These are phyloP conservation scores for Panus rudis DNA, from an alignment of 768 basidiomycete species.

Conservation along the genomic window DNA sequence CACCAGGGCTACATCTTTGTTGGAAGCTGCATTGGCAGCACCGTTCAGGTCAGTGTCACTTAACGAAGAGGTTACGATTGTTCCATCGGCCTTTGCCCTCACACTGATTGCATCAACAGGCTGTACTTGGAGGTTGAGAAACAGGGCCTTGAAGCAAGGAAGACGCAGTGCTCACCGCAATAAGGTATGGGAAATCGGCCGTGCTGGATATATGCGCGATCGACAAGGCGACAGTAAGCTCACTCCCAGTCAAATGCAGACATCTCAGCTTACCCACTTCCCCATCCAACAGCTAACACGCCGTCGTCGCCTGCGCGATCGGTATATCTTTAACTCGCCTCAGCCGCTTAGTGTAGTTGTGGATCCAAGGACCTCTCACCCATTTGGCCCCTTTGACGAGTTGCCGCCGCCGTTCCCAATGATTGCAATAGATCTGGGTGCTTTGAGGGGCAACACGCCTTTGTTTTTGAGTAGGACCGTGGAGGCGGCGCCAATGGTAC, in stretches of 20 bases:
- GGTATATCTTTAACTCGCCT: conserved; percentile 25
- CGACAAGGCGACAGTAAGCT: neutral
- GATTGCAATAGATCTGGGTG: conserved; percentile 44
- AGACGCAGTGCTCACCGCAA: conserved; percentile 26
- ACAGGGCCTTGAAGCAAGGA: neutral
- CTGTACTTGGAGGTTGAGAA: conserved; percentile 7
- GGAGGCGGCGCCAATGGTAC: conserved; percentile 51
- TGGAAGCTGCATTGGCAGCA: conserved; percentile 37
- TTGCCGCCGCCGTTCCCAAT: conserved; percentile 31
- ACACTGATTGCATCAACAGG: conserved; percentile 36
- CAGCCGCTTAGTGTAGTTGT: neutral
- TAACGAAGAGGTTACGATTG: conserved; percentile 38
- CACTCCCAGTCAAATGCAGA: neutral
- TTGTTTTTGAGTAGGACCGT: conserved; percentile 60
- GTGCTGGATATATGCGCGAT: conserved; percentile 28
- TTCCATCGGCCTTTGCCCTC: conserved; percentile 27
- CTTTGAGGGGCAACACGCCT: conserved; percentile 38
- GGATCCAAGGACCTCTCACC: conserved; percentile 22
- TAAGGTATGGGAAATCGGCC: conserved; percentile 44
- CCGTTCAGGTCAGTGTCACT: conserved; percentile 43
- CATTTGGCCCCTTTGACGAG: conserved; percentile 41
- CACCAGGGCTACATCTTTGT: conserved; percentile 46
- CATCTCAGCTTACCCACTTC: conserved; percentile 20
- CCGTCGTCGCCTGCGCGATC: conserved; percentile 56
- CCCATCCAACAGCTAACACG: conserved; percentile 57